A percentile compares a stretch with the other conserved stretches of the same genome.
Evolutionary conservation across 768 basidiomycete species (phyloP).

Genomic region (Suillus paluster): DNA sequence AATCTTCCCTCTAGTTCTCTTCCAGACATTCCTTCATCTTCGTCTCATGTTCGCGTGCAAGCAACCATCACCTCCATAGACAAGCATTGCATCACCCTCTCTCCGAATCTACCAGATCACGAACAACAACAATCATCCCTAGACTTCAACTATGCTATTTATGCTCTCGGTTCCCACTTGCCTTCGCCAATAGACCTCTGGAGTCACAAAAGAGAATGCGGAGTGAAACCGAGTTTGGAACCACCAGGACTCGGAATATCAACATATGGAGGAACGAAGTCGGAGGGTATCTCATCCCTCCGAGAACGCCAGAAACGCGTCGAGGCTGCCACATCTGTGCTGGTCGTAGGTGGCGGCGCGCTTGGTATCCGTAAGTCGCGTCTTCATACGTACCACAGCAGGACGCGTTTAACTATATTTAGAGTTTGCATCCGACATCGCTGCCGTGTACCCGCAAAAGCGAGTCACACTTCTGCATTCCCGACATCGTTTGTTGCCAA

Average conservation of each 20-base stretch:
- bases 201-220: slow-evolving; percentile 28
- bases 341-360: slow-evolving; percentile 75
- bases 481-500: slow-evolving; percentile 53
- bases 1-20: slow-evolving; percentile 45
- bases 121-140: slow-evolving; percentile 30
- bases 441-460: slow-evolving; percentile 54
- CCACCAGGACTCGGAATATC: not conserved
- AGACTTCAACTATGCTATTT: slow-evolving; percentile 59
- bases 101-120: not conserved
- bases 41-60: slow-evolving; percentile 43
- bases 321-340: slow-evolving; percentile 50
- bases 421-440: slow-evolving; percentile 72
- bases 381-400: not conserved
- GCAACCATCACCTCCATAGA: slow-evolving; percentile 48
- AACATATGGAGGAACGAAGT: slow-evolving; percentile 48
- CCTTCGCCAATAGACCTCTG: slow-evolving; percentile 61
- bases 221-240: not conserved
- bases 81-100: slow-evolving; percentile 39
- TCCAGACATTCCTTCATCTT: not conserved
- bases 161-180: slow-evolving; percentile 64
- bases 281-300: slow-evolving; percentile 55
- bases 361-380: slow-evolving; percentile 64
- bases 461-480: slow-evolving; percentile 65
- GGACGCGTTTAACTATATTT: not conserved
- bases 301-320: slow-evolving; percentile 53